Conservation (phyloP, 768 basidiomycete species). For the Termitomyces sp. region DNA sequence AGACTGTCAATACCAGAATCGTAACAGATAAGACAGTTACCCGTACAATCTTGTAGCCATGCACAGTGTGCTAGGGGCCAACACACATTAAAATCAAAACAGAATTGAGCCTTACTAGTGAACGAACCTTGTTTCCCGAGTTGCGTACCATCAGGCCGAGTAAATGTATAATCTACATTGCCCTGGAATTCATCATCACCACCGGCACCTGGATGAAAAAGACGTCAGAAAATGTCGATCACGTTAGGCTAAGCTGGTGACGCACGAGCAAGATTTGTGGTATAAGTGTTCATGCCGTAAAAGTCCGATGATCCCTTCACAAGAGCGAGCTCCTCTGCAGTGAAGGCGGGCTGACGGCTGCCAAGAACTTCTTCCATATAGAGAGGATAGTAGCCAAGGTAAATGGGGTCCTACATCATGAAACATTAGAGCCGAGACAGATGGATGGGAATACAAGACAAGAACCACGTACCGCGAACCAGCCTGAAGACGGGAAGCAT, state of each 20-base stretch:
- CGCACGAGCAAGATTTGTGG: constrained; percentile 59
- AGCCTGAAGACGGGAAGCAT: constrained; percentile 35
- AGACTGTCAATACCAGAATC: neutral
- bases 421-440: constrained; percentile 3
- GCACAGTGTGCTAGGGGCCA: constrained; percentile 48
- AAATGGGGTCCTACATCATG: constrained; percentile 53
- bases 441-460: neutral
- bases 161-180: constrained; percentile 56
- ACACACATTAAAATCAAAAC: neutral
- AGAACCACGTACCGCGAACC: constrained; percentile 47
- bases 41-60: constrained; percentile 65
- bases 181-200: constrained; percentile 65
- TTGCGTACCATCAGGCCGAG: constrained; percentile 57
- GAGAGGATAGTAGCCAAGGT: constrained; percentile 66
- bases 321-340: constrained; percentile 49
- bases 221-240: neutral
- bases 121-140: constrained; percentile 56
- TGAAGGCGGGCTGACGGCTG: constrained; percentile 55
- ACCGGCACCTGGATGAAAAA: constrained; percentile 41
- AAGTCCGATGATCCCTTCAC: constrained; percentile 68
- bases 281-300: constrained; percentile 73
- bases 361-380: constrained; percentile 54
- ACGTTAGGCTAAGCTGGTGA: neutral
- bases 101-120: no score
- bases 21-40: constrained; percentile 12